phyloP scores from a whole-genome alignment of 2,329 filamentous ascomycete species.

The Penicillium sp. region DNA sequence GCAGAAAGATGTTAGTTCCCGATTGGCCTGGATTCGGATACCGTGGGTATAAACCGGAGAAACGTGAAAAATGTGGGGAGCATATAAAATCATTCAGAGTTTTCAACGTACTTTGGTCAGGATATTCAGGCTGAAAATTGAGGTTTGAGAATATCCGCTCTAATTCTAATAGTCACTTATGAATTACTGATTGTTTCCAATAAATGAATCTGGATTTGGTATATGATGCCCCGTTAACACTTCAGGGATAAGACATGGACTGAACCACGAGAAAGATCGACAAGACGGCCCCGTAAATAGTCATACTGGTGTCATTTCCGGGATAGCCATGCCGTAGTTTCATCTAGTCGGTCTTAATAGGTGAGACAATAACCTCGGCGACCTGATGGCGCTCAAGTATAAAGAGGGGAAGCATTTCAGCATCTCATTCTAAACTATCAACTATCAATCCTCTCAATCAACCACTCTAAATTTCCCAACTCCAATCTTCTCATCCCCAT shows the following conservation, averaged over 20 bases:
- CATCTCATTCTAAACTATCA: not conserved
- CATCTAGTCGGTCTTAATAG: not conserved
- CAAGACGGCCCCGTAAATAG: not conserved
- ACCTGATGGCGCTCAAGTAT: constrained; percentile 1
- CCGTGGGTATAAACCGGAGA: constrained; percentile 1
- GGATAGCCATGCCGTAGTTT: not conserved
- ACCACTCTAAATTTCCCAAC: not conserved
- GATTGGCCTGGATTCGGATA: constrained; percentile 10
- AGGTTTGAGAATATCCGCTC: not conserved
- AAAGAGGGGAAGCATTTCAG: not conserved
- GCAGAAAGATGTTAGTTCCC: not conserved
- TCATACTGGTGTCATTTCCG: constrained; percentile 1
- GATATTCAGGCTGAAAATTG: not conserved
- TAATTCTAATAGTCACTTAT: not conserved
- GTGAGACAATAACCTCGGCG: constrained; percentile 9
- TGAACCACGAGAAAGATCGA: not conserved
- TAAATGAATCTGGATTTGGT: not conserved
- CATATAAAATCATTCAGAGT: not conserved
- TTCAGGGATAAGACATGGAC: not conserved
- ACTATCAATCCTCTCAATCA: not conserved
- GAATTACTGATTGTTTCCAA: not conserved
- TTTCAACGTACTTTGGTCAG: not conserved
- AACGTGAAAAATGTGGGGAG: constrained; percentile 1
- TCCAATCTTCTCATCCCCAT: not conserved
- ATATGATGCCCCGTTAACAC: not conserved